These are phyloP conservation scores for Extremus antarcticus DNA, from an alignment of 495 filamentous ascomycete genomes.

Conservation along the genomic window DNA sequence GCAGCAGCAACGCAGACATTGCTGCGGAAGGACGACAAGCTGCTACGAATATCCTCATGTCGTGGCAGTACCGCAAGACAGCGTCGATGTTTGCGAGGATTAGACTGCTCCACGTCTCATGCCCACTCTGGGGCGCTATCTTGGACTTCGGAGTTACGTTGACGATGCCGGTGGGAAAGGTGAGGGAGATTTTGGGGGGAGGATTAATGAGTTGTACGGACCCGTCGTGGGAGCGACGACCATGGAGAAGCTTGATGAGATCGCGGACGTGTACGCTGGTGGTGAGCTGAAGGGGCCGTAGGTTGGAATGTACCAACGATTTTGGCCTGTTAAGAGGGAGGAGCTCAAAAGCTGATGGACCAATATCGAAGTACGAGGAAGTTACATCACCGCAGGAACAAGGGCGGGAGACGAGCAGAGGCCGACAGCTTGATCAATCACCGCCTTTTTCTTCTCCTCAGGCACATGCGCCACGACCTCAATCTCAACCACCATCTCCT, in stretches of 20 bases:
- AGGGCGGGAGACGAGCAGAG: no score
- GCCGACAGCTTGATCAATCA: no score
- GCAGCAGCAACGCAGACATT: background rate
- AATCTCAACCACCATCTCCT: constrained; percentile 23
- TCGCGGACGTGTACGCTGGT: background rate
- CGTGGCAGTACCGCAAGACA: no score
- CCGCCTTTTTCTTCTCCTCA: background rate
- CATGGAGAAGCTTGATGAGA: background rate
- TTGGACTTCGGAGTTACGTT: background rate
- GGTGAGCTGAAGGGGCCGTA: background rate
- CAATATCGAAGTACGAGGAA: no score
- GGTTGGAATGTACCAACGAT: background rate
- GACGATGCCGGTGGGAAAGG: background rate
- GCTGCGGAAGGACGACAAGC: background rate
- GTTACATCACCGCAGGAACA: no score
- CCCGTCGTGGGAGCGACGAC: background rate
- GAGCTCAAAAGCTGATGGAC: no score
- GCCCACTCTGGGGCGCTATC: background rate
- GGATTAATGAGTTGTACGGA: background rate
- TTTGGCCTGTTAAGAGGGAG: background rate
- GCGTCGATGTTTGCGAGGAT: background rate
- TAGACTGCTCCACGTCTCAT: background rate
- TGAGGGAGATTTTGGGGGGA: background rate
- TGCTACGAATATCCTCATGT: background rate
- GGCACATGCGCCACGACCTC: constrained; percentile 21